A percentile compares a stretch with the other conserved stretches of the same genome.
Evolutionary conservation across 228 moss, liverwort and hornwort species (phyloP).

Genomic region (Sphagnum fallax): DNA sequence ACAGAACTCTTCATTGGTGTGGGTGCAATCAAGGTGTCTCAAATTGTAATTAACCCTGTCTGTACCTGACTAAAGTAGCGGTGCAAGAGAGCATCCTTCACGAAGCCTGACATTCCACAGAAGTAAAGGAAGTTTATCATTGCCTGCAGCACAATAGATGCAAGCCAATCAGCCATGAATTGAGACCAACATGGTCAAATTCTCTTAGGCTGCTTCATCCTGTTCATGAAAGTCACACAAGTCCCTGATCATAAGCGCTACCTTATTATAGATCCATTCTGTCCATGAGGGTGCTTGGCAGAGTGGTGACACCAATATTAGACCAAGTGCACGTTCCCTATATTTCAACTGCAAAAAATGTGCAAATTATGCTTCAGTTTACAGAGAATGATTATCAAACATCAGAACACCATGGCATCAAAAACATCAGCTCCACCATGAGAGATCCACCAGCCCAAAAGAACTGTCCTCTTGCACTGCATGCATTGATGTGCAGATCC

Average conservation of each 20-base stretch:
- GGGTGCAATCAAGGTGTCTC: too few species aligned
- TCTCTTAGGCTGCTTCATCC: not conserved
- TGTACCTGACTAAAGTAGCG: constrained; percentile 71
- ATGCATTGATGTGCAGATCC: too few species aligned
- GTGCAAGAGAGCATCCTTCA: constrained; percentile 73
- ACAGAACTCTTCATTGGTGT: too few species aligned
- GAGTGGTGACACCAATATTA: constrained; percentile 82
- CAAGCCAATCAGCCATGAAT: too few species aligned
- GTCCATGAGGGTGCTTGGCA: constrained; percentile 79
- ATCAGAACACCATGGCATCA: too few species aligned
- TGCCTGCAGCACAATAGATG: constrained; percentile 29
- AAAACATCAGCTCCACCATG: too few species aligned
- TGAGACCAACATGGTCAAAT: not conserved
- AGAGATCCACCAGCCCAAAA: too few species aligned
- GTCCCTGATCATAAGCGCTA: not conserved
- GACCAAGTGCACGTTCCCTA: constrained; percentile 64
- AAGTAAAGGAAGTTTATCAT: constrained; percentile 64
- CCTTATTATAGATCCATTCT: constrained; percentile 93
- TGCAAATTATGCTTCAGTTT: not conserved
- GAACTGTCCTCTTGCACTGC: too few species aligned
- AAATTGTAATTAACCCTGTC: too few species aligned
- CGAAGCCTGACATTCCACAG: constrained; percentile 81
- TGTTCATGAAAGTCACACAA: not conserved
- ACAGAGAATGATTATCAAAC: too few species aligned
- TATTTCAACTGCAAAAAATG: constrained; percentile 58